These are phyloP conservation scores for Diospyros lotus DNA, from an alignment of 148 eudicot genomes.

Conservation along the genomic window DNA sequence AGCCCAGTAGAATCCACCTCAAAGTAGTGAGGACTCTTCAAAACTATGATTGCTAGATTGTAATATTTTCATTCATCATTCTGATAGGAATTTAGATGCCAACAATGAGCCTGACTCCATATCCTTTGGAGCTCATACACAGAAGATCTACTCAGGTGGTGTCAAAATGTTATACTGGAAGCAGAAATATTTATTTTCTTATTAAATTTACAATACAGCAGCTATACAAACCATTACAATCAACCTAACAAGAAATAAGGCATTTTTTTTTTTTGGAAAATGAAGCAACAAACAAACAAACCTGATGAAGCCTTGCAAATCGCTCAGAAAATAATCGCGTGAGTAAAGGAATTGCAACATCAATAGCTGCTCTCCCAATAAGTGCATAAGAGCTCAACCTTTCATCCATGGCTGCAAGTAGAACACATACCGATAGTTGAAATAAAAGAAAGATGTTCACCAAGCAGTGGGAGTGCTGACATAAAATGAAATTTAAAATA, in stretches of 20 bases:
- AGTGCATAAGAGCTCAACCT: slow-evolving; percentile 91
- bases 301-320: slow-evolving; percentile 79
- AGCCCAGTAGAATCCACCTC: no score
- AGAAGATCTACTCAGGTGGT: no score
- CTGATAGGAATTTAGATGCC: no score
- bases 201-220: background rate
- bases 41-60: no score
- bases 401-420: slow-evolving; percentile 89
- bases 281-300: slow-evolving; percentile 10
- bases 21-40: no score
- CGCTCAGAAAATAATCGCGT: slow-evolving; percentile 65
- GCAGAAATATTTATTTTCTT: background rate
- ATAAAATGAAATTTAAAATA: slow-evolving; percentile 8
- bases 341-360: slow-evolving; percentile 64
- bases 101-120: no score
- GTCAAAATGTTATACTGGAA: background rate
- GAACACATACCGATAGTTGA: background rate
- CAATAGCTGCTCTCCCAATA: slow-evolving; percentile 83
- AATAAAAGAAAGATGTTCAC: slow-evolving; percentile 1
- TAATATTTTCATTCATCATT: no score
- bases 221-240: background rate
- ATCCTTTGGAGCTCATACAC: no score
- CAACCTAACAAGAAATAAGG: background rate
- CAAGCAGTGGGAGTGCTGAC: background rate
- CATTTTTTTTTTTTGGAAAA: background rate